Base-by-base conservation (phyloP, 73 alveolate genomes). In the Paramecium caudatum region DNA sequence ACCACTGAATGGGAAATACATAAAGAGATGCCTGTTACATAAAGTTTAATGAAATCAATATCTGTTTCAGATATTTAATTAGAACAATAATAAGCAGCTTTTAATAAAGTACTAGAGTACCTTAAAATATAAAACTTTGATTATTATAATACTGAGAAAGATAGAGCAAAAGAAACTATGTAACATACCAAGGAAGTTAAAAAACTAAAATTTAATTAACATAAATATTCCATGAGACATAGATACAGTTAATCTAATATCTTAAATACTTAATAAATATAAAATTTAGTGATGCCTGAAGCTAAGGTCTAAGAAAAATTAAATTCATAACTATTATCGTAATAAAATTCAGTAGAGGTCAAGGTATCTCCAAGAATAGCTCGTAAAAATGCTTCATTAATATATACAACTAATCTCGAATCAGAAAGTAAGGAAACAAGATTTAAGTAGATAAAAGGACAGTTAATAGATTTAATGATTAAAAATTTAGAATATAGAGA, bases 1-100 rank as follows among this genome's bases (percentile, higher is more conserved):
- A 17, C 7, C 16, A 37, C 88, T 15, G 88, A 74, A 45, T 74
- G 88, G 88, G 88, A 74, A 43, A 37, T 74, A 3, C 88, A 74
- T 45, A 74, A 74, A 45, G 88, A 74, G 8, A 74, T 74, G 88
- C 88, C 88, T 9, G 65, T 43, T 15, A 74, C 88, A 4, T 21
- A 74, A 74, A 37, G 68, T 41, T 21, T 74, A 12, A 74, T 74
- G 88, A 74, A 74, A 74, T 74, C 65, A 1, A 19, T 74, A 39
- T 74, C 88, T 0, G 69, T 16, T 0, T 74, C 88, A 9, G 62
- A 74, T 0, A 30, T 74, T 9, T 41, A 45, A 74, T 0, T 19
- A 1, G 88, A 74, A 13, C 27, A 19, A 27, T 5, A 41, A 37
- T 74, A 74, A 25, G 21, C 39, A 36, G 45, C 45, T 10, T 74